phyloP scores from a whole-genome alignment of 805 yeast species.

The Barnettozyma wickerhamii region DNA sequence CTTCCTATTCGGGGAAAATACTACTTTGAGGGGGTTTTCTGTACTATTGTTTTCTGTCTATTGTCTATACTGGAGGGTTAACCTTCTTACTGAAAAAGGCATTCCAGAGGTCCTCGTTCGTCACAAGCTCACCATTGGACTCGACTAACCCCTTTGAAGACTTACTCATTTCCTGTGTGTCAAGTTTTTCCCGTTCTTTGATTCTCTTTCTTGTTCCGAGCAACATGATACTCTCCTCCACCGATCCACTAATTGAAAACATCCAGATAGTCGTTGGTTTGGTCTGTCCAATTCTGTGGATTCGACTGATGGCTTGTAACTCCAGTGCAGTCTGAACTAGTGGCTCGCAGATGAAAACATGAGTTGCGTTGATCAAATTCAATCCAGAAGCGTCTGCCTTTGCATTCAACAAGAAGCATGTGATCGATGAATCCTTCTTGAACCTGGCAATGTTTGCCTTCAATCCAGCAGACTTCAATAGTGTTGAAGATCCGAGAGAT shows the following conservation, averaged over 20 bases:
- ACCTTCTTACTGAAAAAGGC: constrained; percentile 42
- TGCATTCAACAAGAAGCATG: constrained; percentile 84
- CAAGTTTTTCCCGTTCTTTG: constrained; percentile 34
- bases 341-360: constrained; percentile 91
- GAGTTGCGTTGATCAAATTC: constrained; percentile 87
- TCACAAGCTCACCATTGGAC: constrained; percentile 54
- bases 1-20: too few species aligned
- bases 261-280: constrained; percentile 86
- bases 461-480: neutral
- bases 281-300: constrained; percentile 89
- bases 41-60: too few species aligned
- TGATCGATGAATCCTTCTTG: constrained; percentile 54
- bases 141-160: constrained; percentile 47
- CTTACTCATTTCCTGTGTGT: constrained; percentile 51
- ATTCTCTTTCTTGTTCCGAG: constrained; percentile 60
- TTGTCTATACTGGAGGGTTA: neutral
- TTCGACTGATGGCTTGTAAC: constrained; percentile 85
- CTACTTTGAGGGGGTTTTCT: too few species aligned
- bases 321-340: constrained; percentile 83
- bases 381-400: constrained; percentile 87
- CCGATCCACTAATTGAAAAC: constrained; percentile 77
- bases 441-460: constrained; percentile 49
- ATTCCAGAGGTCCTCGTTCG: constrained; percentile 56
- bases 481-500: constrained; percentile 8
- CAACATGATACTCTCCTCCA: constrained; percentile 83